Conservation (phyloP, 306 rosid species). For the cucumber (Cucumis sativus) region DNA sequence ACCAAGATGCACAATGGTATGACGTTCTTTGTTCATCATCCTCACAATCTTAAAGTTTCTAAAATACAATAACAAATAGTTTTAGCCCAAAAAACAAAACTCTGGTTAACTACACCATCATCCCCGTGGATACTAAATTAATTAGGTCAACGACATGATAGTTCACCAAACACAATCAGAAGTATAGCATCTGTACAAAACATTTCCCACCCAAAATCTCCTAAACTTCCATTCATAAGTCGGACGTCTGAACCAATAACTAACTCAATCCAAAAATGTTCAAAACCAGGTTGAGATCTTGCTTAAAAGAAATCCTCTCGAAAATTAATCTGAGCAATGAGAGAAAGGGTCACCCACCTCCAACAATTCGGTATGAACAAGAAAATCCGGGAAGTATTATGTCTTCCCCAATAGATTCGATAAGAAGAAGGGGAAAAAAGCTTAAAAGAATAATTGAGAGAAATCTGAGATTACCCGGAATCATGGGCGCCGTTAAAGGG, state of each 20-base stretch:
- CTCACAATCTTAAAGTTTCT: not conserved
- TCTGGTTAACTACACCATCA: not conserved
- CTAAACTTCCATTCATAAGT: not conserved
- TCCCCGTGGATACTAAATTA: not conserved
- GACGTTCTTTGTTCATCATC: not conserved
- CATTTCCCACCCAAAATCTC: not conserved
- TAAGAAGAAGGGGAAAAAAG: not conserved
- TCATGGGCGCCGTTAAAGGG: constrained; percentile 32
- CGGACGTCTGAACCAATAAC: not conserved
- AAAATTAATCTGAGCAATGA: not conserved
- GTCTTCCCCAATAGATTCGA: not conserved
- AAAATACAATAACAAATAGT: not conserved
- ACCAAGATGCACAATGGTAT: not conserved
- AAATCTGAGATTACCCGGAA: constrained; percentile 31
- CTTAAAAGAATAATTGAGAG: not conserved
- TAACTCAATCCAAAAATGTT: not conserved
- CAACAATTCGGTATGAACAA: not conserved
- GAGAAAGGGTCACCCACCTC: not conserved
- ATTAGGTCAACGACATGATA: not conserved
- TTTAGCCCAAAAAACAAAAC: too few species aligned
- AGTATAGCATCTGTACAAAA: not conserved
- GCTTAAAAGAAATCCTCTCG: not conserved
- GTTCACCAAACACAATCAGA: not conserved
- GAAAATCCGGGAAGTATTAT: not conserved
- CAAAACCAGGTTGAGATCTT: not conserved